phyloP scores from a whole-genome alignment of 805 yeast species.

The Candida germanica region DNA sequence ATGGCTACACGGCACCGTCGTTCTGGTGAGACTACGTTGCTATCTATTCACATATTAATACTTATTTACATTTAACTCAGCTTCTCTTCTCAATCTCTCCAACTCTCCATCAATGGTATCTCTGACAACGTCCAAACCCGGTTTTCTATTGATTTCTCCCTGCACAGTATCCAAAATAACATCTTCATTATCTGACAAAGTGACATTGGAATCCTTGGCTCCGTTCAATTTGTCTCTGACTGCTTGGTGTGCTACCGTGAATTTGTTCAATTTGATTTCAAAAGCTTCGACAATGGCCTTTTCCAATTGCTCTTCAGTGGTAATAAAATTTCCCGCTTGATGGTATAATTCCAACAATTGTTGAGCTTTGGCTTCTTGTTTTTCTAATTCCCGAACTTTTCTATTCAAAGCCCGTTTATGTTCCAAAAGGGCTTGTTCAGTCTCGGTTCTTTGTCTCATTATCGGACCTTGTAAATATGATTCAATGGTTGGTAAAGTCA shows the following conservation, averaged over 20 bases:
- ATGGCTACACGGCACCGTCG: too few species aligned
- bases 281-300: conserved; percentile 58
- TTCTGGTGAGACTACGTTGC: too few species aligned
- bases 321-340: conserved; percentile 63
- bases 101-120: conserved; percentile 39
- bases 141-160: conserved; percentile 41
- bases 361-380: conserved; percentile 51
- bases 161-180: conserved; percentile 33
- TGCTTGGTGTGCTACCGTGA: conserved; percentile 30
- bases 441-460: conserved; percentile 68
- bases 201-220: conserved; percentile 25
- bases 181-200: conserved; percentile 28
- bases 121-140: conserved; percentile 38
- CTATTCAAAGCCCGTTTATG: conserved; percentile 70
- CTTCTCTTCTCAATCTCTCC: conserved; percentile 35
- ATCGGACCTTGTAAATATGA: conserved; percentile 63
- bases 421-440: conserved; percentile 54
- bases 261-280: conserved; percentile 35
- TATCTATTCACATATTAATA: not conserved
- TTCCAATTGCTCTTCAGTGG: conserved; percentile 65
- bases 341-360: conserved; percentile 70
- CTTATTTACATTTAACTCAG: conserved; percentile 27
- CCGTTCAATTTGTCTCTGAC: conserved; percentile 37
- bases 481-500: conserved; percentile 80
- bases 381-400: conserved; percentile 48